Conservation (phyloP, 148 eudicot genomes). For the Camellia japonica region DNA sequence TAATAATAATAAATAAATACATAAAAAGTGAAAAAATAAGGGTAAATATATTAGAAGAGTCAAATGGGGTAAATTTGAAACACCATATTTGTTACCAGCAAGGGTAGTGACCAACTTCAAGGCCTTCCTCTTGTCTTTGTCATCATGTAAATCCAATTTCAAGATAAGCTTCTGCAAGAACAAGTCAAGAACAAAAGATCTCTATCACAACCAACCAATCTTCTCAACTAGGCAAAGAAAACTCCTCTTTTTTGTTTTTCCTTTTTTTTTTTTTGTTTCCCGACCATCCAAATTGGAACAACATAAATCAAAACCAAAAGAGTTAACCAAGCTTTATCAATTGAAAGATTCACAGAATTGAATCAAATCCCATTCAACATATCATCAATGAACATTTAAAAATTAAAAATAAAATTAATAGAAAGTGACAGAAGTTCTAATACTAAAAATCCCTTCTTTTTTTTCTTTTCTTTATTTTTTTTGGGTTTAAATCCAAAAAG, state of each 20-base stretch:
- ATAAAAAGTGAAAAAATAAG: too few species aligned
- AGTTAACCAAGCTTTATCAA: neutral
- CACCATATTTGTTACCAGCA: slow-evolving; percentile 39
- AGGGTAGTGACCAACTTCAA: slow-evolving; percentile 69
- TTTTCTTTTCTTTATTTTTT: too few species aligned
- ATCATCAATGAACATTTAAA: too few species aligned
- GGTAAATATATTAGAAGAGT: too few species aligned
- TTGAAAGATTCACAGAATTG: neutral
- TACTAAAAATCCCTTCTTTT: too few species aligned
- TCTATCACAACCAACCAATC: neutral
- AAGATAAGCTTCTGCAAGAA: slow-evolving; percentile 63
- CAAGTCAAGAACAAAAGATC: neutral
- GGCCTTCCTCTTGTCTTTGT: slow-evolving; percentile 73
- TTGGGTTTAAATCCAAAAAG: too few species aligned
- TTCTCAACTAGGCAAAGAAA: neutral
- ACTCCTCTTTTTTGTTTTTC: neutral
- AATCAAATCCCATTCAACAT: too few species aligned
- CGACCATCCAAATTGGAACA: neutral
- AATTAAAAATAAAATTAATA: too few species aligned
- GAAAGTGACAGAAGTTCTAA: too few species aligned
- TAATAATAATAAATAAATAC: too few species aligned
- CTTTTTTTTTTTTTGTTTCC: neutral
- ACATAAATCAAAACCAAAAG: neutral
- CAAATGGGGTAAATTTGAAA: neutral
- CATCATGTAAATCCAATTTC: slow-evolving; percentile 72